Percentiles rank a stretch among this genome's conserved stretches.
Evolutionary conservation across 352 stramenopile genomes (phyloP).

Genomic region (Elongisporangium prolatum): DNA sequence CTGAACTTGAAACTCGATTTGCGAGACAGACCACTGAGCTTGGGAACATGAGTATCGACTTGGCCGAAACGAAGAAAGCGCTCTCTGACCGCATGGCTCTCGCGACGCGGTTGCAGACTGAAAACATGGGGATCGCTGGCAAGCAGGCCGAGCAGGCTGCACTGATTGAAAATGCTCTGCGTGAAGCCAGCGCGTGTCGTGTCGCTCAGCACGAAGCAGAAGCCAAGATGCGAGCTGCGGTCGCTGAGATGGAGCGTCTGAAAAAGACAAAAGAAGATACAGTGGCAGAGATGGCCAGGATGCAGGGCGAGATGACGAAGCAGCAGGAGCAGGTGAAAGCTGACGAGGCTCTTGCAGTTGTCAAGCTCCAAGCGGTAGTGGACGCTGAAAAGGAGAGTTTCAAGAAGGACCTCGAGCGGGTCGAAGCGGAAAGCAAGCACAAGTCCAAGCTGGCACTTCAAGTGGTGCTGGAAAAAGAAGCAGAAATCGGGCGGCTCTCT

Average conservation of each 20-base stretch:
- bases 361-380: constrained; percentile 19
- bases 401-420: constrained; percentile 48
- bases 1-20: constrained; percentile 40
- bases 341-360: constrained; percentile 5
- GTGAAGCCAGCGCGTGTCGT: constrained; percentile 43
- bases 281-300: constrained; percentile 25
- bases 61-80: constrained; percentile 78
- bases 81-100: constrained; percentile 80
- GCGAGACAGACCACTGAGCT: constrained; percentile 53
- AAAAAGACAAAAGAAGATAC: constrained; percentile 50
- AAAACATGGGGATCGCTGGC: constrained; percentile 82
- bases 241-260: constrained; percentile 43
- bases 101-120: constrained; percentile 73
- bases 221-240: constrained; percentile 46
- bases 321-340: constrained; percentile 5
- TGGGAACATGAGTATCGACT: constrained; percentile 62
- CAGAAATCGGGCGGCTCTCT: constrained; percentile 53
- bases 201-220: constrained; percentile 40
- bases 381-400: constrained; percentile 40
- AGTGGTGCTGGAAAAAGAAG: constrained; percentile 75
- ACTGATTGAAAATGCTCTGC: constrained; percentile 62
- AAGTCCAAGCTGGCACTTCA: constrained; percentile 85
- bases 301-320: constrained; percentile 47
- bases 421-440: constrained; percentile 75
- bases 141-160: constrained; percentile 77